These are phyloP conservation scores for Thalassiosira profunda DNA, from an alignment of 108 stramenopile species.

Conservation along the genomic window DNA sequence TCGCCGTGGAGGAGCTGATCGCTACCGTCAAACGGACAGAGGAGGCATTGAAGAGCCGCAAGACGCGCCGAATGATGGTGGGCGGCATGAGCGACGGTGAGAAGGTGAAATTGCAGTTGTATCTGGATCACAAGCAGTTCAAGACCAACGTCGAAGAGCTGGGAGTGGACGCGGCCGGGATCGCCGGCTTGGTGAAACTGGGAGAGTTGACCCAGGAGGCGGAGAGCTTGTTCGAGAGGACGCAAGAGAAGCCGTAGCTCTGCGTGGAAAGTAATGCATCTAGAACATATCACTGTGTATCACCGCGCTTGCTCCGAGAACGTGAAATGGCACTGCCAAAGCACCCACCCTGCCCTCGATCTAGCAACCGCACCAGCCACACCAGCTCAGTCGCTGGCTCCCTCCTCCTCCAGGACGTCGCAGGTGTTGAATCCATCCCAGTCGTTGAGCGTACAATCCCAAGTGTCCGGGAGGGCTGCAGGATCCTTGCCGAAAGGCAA, in stretches of 20 bases:
- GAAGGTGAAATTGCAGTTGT: conserved; percentile 89
- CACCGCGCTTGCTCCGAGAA: no score
- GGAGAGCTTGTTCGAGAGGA: conserved; percentile 21
- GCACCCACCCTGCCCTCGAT: no score
- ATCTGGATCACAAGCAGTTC: conserved; percentile 74
- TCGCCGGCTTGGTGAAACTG: conserved; percentile 70
- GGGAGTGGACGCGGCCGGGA: conserved; percentile 57
- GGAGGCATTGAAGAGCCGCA: conserved; percentile 79
- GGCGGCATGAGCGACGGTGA: conserved; percentile 93
- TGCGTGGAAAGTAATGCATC: no score
- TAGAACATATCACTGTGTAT: no score
- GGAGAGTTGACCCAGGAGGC: conserved; percentile 69
- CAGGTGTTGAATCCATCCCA: conserved; percentile 6
- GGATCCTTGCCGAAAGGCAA: background rate
- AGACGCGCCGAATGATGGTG: conserved; percentile 69
- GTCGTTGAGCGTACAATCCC: background rate
- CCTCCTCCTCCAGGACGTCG: conserved; percentile 2
- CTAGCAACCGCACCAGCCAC: no score
- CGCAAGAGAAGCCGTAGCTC: background rate
- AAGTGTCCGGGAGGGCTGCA: background rate
- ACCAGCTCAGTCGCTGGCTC: no score
- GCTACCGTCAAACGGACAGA: conserved; percentile 86
- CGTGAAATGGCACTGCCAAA: no score
- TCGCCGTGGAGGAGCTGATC: conserved; percentile 82
- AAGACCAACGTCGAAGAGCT: conserved; percentile 54